phyloP scores from a whole-genome alignment of 2,329 filamentous ascomycete genomes.

The Colletotrichum siamense region DNA sequence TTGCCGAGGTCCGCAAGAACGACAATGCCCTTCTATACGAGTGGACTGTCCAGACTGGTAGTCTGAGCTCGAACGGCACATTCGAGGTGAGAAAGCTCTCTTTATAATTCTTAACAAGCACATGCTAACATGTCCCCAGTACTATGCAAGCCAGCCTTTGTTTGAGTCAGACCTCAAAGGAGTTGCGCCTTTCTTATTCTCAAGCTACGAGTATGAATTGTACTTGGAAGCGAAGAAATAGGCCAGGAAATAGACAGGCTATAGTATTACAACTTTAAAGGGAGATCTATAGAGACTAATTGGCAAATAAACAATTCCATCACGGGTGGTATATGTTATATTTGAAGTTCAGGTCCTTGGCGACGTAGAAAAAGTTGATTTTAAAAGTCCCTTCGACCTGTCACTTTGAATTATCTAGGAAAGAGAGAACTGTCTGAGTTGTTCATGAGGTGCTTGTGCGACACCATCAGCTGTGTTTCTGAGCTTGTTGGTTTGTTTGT shows the following conservation, averaged over 20 bases:
- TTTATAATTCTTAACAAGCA: rapidly evolving
- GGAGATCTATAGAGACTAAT: not conserved
- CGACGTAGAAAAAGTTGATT: not conserved
- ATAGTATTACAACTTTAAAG: not conserved
- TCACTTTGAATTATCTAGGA: not conserved
- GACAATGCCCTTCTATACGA: conserved; percentile 48
- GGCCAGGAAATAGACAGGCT: not conserved
- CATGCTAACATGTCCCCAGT: conserved; percentile 6
- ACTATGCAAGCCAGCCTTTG: conserved; percentile 28
- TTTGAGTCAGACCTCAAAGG: conserved; percentile 31
- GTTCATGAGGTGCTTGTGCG: not conserved
- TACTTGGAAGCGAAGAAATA: conserved; percentile 8
- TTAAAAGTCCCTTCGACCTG: not conserved
- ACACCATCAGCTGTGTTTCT: not conserved
- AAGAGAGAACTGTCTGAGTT: not conserved
- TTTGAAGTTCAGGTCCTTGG: not conserved
- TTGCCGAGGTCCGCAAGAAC: conserved; percentile 45
- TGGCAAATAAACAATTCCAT: not conserved
- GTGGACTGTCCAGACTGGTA: conserved; percentile 39
- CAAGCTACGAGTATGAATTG: conserved; percentile 28
- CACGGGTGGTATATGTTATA: not conserved
- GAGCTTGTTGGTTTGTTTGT: too few relatives aligned
- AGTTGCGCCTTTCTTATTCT: conserved; percentile 28
- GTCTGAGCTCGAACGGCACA: conserved; percentile 37
- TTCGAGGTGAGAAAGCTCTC: conserved; percentile 42